Conservation (phyloP, 2,329 filamentous ascomycete genomes). For the Fusarium lateritium region DNA sequence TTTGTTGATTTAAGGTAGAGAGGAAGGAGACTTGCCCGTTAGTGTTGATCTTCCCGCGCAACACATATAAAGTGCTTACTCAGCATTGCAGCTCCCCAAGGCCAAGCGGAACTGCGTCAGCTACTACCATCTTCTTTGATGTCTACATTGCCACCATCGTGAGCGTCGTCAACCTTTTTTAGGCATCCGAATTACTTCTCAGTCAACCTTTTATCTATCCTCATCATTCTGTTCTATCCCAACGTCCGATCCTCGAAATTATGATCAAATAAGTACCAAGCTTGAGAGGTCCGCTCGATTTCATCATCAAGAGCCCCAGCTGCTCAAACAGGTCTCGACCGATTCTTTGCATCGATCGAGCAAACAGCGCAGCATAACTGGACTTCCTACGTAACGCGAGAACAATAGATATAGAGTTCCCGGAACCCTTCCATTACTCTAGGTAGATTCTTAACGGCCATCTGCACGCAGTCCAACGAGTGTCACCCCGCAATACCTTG, state of each 20-base stretch:
- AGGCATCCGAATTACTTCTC: slow-evolving; percentile 18
- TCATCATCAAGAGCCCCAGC: slow-evolving; percentile 39
- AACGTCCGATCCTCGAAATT: slow-evolving; percentile 8
- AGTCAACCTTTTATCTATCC: background rate
- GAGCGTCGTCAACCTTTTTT: slow-evolving; percentile 32
- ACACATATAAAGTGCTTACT: slow-evolving; percentile 14
- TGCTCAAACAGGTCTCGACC: background rate
- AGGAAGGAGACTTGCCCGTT: background rate
- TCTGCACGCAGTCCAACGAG: slow-evolving; percentile 7
- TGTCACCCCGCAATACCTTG: slow-evolving; percentile 36
- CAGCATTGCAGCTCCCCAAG: slow-evolving; percentile 1
- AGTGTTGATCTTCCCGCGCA: background rate
- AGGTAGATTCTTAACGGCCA: background rate
- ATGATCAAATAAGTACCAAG: slow-evolving; percentile 40
- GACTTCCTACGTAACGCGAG: background rate
- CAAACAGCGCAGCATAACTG: slow-evolving; percentile 1
- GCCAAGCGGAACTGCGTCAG: slow-evolving; percentile 42
- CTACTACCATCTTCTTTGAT: slow-evolving; percentile 8
- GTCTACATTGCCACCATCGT: slow-evolving; percentile 34
- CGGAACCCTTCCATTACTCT: background rate
- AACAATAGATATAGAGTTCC: background rate
- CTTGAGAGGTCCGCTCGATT: slow-evolving; percentile 40
- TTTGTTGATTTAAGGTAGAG: background rate
- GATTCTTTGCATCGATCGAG: slow-evolving; percentile 4
- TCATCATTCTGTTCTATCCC: background rate